phyloP scores from a whole-genome alignment of 345 rosid genomes.

The Eutrema japonicum region DNA sequence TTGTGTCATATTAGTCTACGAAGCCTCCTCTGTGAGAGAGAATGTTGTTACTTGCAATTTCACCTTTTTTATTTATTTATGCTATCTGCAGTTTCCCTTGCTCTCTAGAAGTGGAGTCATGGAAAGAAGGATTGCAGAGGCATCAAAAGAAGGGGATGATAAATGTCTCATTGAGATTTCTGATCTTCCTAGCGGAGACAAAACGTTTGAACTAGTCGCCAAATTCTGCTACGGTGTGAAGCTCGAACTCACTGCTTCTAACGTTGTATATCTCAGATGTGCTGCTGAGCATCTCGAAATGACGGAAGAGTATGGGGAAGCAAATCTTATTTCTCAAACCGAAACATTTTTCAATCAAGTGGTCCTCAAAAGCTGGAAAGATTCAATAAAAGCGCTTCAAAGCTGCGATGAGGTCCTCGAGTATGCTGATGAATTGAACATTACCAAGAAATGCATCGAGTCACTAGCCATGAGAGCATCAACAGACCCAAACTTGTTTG shows the following conservation, averaged over 20 bases:
- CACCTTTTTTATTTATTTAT: neutral
- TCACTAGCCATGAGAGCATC: slow-evolving; percentile 76
- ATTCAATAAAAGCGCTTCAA: slow-evolving; percentile 78
- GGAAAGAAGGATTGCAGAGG: slow-evolving; percentile 87
- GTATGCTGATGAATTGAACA: slow-evolving; percentile 70
- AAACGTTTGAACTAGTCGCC: slow-evolving; percentile 91
- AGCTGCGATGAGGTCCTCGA: slow-evolving; percentile 73
- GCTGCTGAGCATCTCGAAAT: slow-evolving; percentile 90
- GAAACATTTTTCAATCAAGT: slow-evolving; percentile 90
- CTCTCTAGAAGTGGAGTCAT: slow-evolving; percentile 92
- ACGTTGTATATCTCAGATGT: slow-evolving; percentile 78
- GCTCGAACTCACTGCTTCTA: slow-evolving; percentile 89
- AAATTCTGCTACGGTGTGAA: slow-evolving; percentile 99
- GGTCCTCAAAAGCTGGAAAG: slow-evolving; percentile 89
- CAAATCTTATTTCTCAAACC: slow-evolving; percentile 73
- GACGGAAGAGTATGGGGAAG: slow-evolving; percentile 97
- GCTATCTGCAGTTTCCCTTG: slow-evolving; percentile 78
- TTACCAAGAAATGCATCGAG: slow-evolving; percentile 79
- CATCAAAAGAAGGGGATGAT: slow-evolving; percentile 72
- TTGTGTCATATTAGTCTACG: neutral
- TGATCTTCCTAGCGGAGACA: slow-evolving; percentile 83
- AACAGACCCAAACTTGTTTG: slow-evolving; percentile 86
- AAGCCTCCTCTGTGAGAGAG: no score
- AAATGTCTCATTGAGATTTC: slow-evolving; percentile 63
- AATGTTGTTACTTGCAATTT: neutral